Conservation (phyloP, 345 rosid species). For the Arabis alpina region DNA sequence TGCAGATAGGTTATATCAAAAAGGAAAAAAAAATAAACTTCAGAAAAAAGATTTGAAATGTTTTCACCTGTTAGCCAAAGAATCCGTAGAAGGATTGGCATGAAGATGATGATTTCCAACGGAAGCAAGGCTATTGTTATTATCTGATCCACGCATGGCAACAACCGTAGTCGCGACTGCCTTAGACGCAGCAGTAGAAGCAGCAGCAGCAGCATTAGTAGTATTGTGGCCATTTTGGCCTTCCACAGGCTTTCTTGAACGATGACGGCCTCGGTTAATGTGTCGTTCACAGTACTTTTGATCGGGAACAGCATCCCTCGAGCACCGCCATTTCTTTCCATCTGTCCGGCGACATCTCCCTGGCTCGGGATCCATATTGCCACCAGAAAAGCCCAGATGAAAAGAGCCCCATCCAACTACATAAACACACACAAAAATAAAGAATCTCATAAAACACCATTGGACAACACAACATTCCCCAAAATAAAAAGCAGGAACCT, state of each 20-base stretch:
- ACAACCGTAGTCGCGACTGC: conserved; percentile 42
- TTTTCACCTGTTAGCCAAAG: conserved; percentile 51
- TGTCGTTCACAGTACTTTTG: conserved; percentile 98
- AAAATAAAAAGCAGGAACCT: too few relatives aligned
- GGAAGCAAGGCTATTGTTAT: conserved; percentile 43
- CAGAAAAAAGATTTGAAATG: neutral
- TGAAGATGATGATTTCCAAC: conserved; percentile 38
- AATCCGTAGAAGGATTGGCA: conserved; percentile 43
- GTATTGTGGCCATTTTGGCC: conserved; percentile 79
- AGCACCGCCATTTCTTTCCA: conserved; percentile 99
- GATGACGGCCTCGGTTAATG: conserved; percentile 98
- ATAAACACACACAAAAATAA: conserved; percentile 3
- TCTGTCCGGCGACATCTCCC: conserved; percentile 98
- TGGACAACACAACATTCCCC: too few relatives aligned
- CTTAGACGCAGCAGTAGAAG: conserved; percentile 42
- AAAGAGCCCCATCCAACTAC: conserved; percentile 80
- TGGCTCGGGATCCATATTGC: conserved; percentile 87
- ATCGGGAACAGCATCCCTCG: conserved; percentile 87
- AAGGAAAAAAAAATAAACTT: neutral
- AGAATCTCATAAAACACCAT: neutral
- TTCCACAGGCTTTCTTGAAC: conserved; percentile 99
- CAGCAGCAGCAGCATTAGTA: conserved; percentile 48
- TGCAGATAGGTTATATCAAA: conserved; percentile 33
- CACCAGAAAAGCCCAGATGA: conserved; percentile 80
- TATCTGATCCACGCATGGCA: conserved; percentile 44